Conservation (phyloP, 495 filamentous ascomycete species). For the Saxispiralis lemnorum region DNA sequence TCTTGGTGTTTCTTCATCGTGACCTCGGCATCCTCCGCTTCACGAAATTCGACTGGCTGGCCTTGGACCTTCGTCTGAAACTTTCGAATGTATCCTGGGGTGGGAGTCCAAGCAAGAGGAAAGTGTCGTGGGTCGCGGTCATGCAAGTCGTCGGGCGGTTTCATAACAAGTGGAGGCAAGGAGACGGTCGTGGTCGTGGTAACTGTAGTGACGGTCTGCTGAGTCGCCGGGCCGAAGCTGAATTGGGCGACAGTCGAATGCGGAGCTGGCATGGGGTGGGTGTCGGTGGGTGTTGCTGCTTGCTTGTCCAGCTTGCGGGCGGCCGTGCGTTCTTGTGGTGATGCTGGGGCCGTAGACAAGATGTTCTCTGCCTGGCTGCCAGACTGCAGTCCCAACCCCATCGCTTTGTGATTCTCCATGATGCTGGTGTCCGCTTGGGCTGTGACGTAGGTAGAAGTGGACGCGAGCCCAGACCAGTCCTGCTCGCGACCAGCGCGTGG, state of each 20-base stretch:
- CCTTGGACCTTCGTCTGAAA: constrained; percentile 57
- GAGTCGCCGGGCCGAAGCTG: constrained; percentile 53
- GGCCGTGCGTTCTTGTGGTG: not conserved
- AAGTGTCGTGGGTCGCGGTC: constrained; percentile 77
- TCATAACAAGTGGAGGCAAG: constrained; percentile 68
- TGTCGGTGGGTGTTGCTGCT: not conserved
- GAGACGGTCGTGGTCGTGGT: constrained; percentile 85
- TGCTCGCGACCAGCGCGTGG: no score
- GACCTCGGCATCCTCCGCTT: constrained; percentile 42
- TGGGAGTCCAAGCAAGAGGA: constrained; percentile 66
- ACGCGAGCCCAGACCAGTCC: no score
- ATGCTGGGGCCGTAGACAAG: no score
- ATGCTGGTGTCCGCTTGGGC: no score
- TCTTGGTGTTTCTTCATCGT: constrained; percentile 24
- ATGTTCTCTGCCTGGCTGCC: no score
- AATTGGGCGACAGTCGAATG: constrained; percentile 41
- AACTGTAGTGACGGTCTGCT: constrained; percentile 70
- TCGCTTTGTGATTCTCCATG: no score
- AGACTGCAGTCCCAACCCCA: no score
- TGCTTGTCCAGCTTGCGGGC: not conserved
- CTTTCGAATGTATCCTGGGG: constrained; percentile 54
- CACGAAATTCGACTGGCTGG: constrained; percentile 44
- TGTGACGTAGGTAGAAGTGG: no score
- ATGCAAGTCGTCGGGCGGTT: constrained; percentile 50
- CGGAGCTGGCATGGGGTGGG: constrained; percentile 5